Conservation (phyloP, 257 asterid species). For the Solanum peruvianum region DNA sequence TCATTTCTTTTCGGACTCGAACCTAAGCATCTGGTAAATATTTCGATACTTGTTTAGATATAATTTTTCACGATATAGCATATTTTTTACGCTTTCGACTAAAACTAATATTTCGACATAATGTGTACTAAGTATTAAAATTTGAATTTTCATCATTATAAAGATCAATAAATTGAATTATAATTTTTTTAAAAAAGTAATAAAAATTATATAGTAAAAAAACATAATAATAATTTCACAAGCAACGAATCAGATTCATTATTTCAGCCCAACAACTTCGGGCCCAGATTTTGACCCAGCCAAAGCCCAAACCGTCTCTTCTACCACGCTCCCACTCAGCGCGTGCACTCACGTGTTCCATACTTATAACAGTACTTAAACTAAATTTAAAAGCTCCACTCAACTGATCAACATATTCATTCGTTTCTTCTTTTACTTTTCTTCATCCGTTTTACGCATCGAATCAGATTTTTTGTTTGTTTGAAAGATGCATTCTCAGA, state of each 20-base stretch:
- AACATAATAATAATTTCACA: not conserved
- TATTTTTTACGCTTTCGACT: not conserved
- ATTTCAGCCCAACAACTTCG: not conserved
- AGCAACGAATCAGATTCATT: not conserved
- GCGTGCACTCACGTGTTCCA: not conserved
- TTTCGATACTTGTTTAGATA: not conserved
- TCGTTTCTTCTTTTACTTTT: not conserved
- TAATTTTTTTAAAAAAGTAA: not conserved
- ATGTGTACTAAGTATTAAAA: not conserved
- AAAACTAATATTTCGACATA: not conserved
- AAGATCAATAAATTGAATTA: not conserved
- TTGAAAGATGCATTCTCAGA: slow-evolving; percentile 65
- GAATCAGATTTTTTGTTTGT: not conserved
- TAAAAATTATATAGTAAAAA: not conserved
- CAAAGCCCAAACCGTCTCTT: not conserved
- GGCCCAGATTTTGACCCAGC: not conserved
- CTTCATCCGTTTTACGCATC: not conserved
- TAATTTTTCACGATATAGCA: not conserved
- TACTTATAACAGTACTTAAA: not conserved
- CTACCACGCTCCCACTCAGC: not conserved
- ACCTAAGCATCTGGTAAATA: not conserved
- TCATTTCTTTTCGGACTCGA: not conserved
- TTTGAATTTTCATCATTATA: not conserved
- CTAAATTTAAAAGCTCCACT: not conserved
- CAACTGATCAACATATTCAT: not conserved